Conservation (phyloP, 2,329 filamentous ascomycete species). For the Calonectria leucothoes region DNA sequence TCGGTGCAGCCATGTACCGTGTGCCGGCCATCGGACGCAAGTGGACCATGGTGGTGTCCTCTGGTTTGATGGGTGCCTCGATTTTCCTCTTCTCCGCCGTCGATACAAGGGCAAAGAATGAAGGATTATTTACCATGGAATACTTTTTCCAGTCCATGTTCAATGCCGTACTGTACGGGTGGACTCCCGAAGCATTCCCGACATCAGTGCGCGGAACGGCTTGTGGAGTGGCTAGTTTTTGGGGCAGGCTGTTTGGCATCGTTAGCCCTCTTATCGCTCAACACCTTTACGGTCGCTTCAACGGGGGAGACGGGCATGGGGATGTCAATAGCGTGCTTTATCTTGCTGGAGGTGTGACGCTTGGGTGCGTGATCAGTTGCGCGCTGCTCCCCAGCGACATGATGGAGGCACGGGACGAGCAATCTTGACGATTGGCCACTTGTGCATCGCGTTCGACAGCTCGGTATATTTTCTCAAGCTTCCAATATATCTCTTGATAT, state of each 20-base stretch:
- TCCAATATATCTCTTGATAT: not conserved
- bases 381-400: not conserved
- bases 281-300: not conserved
- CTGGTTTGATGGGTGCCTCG: constrained; percentile 51
- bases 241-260: not conserved
- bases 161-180: not conserved
- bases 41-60: constrained; percentile 58
- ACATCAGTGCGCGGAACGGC: not conserved
- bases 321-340: not conserved
- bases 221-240: not conserved
- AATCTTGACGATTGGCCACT: not conserved
- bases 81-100: not conserved
- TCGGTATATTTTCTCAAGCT: not conserved
- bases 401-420: not conserved
- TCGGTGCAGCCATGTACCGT: constrained; percentile 56
- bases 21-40: constrained; percentile 53
- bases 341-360: not conserved
- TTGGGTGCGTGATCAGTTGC: not conserved
- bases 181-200: not conserved
- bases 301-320: not conserved
- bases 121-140: not conserved
- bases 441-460: not conserved
- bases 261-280: not conserved
- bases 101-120: not conserved
- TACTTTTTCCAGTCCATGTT: not conserved